A percentile compares a stretch with the other conserved stretches of the same genome.
phyloP scores from a whole-genome alignment of 164 flowering plant species.

The Platanus orientalis region DNA sequence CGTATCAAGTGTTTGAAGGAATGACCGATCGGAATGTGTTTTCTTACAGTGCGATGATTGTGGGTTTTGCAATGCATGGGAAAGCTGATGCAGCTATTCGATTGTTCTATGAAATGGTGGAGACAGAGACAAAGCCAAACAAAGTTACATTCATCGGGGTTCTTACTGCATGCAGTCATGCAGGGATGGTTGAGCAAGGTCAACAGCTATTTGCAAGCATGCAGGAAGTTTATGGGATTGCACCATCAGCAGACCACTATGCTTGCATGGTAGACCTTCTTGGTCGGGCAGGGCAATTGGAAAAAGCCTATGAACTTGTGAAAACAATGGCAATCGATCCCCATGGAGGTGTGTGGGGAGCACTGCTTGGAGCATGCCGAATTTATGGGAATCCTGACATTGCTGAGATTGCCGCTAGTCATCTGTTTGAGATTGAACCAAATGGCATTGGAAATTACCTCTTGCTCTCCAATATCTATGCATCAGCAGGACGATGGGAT shows the following conservation, averaged over 20 bases:
- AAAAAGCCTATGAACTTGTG: not conserved
- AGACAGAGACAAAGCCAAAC: conserved; percentile 26
- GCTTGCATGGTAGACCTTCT: conserved; percentile 12
- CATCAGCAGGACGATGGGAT: not conserved
- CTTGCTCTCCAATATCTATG: not conserved
- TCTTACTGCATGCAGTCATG: conserved; percentile 36
- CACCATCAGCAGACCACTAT: conserved; percentile 24
- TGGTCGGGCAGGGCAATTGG: conserved; percentile 25
- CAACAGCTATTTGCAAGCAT: conserved; percentile 17
- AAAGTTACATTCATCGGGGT: conserved; percentile 30
- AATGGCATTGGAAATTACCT: not conserved
- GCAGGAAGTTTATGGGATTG: conserved; percentile 24
- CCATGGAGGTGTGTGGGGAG: conserved; percentile 1
- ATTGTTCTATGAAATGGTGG: conserved; percentile 27
- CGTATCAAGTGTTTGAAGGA: conserved; percentile 14
- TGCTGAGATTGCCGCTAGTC: not conserved
- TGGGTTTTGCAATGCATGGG: conserved; percentile 32
- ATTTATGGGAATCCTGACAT: not conserved
- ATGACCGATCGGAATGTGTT: conserved; percentile 29
- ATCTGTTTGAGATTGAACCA: not conserved
- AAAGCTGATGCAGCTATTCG: conserved; percentile 21
- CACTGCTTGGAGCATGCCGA: not conserved
- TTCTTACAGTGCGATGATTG: conserved; percentile 32
- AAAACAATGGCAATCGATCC: not conserved
- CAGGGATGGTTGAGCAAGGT: conserved; percentile 32